phyloP scores from a whole-genome alignment of 1,139 yeast species.

The Yamadazyma conglobata region DNA sequence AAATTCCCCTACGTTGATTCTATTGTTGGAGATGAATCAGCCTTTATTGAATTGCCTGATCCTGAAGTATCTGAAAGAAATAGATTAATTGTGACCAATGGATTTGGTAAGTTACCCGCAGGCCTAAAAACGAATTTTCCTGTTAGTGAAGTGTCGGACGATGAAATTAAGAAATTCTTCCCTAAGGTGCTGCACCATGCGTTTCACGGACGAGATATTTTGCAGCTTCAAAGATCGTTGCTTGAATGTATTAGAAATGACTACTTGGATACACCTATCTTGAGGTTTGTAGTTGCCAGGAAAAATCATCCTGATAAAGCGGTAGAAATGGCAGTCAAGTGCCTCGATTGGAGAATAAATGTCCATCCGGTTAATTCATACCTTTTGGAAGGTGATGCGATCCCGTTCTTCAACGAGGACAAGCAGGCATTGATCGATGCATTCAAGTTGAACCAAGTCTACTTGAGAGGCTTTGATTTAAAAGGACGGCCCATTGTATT shows the following conservation, averaged over 20 bases:
- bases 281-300: slow-evolving; percentile 70
- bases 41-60: slow-evolving; percentile 6
- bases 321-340: slow-evolving; percentile 60
- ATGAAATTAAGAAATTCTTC: slow-evolving; percentile 4
- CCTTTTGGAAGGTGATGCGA: slow-evolving; percentile 58
- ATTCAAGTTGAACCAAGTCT: slow-evolving; percentile 56
- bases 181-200: slow-evolving; percentile 7
- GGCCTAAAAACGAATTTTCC: slow-evolving; percentile 4
- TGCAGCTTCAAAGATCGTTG: slow-evolving; percentile 20
- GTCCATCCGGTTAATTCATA: slow-evolving; percentile 57
- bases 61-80: slow-evolving; percentile 10
- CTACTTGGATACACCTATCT: slow-evolving; percentile 63
- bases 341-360: slow-evolving; percentile 66
- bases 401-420: slow-evolving; percentile 18
- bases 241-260: slow-evolving; percentile 65
- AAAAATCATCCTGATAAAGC: slow-evolving; percentile 67
- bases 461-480: slow-evolving; percentile 62
- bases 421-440: slow-evolving; percentile 47
- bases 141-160: slow-evolving; percentile 5
- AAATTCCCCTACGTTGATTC: slow-evolving; percentile 14
- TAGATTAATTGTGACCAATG: slow-evolving; percentile 12
- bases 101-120: slow-evolving; percentile 4
- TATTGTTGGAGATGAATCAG: slow-evolving; percentile 6
- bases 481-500: slow-evolving; percentile 66
- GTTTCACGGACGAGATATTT: slow-evolving; percentile 3